These are phyloP conservation scores for Chenopodium album DNA, from an alignment of 148 eudicot genomes.

Conservation along the genomic window DNA sequence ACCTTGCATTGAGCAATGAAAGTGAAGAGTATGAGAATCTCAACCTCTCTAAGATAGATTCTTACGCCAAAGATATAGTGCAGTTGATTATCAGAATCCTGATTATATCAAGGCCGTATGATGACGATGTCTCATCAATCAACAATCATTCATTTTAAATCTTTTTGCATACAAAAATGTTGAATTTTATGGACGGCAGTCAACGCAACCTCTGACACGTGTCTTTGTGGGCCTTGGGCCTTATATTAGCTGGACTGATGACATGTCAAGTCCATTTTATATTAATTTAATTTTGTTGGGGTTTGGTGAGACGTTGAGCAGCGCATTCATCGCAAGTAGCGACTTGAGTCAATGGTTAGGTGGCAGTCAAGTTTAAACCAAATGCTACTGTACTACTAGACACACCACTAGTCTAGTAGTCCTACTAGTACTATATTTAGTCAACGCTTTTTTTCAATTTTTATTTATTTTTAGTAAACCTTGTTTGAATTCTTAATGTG, in stretches of 20 bases:
- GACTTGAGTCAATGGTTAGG: slow-evolving; percentile 30
- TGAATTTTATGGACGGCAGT: slow-evolving; percentile 27
- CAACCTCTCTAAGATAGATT: too few species aligned
- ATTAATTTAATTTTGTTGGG: background rate
- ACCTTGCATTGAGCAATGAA: too few species aligned
- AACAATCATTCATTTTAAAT: background rate
- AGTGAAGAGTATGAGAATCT: too few species aligned
- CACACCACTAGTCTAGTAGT: too few species aligned
- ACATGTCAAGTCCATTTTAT: background rate
- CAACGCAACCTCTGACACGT: slow-evolving; percentile 8
- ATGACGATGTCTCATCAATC: background rate
- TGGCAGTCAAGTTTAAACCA: slow-evolving; percentile 28
- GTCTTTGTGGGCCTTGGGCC: slow-evolving; percentile 19
- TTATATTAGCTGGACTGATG: slow-evolving; percentile 6
- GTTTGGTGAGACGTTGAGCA: slow-evolving; percentile 27
- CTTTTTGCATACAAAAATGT: background rate
- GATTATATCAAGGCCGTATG: too few species aligned
- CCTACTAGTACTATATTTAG: background rate
- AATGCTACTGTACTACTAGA: background rate
- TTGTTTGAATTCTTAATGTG: slow-evolving; percentile 30
- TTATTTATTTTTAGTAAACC: background rate
- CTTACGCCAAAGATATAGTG: too few species aligned
- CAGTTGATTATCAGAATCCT: too few species aligned
- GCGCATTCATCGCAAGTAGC: slow-evolving; percentile 31
- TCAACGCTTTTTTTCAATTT: slow-evolving; percentile 19